These are phyloP conservation scores for Nitzschia sp. DNA, from an alignment of 108 stramenopile species.

Conservation along the genomic window DNA sequence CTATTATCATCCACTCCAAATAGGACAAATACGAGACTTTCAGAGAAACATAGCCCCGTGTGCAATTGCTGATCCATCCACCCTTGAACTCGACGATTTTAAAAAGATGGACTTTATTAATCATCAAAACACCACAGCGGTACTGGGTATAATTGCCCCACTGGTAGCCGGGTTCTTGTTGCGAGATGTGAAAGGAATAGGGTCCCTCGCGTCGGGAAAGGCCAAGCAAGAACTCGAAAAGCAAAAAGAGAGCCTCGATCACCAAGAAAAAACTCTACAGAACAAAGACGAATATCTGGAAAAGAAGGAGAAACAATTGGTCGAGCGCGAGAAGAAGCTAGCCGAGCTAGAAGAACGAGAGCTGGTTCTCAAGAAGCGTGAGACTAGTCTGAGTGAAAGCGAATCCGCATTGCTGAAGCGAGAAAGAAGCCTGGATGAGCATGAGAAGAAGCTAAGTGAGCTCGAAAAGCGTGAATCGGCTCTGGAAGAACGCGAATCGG, in stretches of 20 bases:
- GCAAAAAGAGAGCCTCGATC: background rate
- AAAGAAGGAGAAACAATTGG: background rate
- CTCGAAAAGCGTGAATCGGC: constrained; percentile 6
- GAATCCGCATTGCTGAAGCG: background rate
- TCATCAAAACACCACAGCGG: background rate
- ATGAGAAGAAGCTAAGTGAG: background rate
- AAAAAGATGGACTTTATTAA: no score
- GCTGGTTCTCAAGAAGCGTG: no score
- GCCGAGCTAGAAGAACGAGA: background rate
- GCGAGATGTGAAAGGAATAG: background rate
- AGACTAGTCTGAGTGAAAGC: background rate
- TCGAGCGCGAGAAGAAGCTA: background rate
- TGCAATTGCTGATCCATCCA: no score
- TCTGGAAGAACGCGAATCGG: background rate
- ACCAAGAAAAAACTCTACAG: background rate
- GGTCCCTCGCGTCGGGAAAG: background rate
- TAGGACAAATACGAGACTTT: no score
- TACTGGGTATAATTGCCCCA: background rate
- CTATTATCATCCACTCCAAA: no score
- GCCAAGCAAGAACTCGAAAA: background rate
- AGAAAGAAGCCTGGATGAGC: background rate
- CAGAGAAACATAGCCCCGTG: no score
- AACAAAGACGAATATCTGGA: background rate
- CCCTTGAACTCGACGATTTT: no score
- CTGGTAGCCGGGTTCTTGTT: constrained; percentile 4